These are phyloP conservation scores for Rhododendron ferrugineum DNA, from an alignment of 148 eudicot species.

Conservation along the genomic window DNA sequence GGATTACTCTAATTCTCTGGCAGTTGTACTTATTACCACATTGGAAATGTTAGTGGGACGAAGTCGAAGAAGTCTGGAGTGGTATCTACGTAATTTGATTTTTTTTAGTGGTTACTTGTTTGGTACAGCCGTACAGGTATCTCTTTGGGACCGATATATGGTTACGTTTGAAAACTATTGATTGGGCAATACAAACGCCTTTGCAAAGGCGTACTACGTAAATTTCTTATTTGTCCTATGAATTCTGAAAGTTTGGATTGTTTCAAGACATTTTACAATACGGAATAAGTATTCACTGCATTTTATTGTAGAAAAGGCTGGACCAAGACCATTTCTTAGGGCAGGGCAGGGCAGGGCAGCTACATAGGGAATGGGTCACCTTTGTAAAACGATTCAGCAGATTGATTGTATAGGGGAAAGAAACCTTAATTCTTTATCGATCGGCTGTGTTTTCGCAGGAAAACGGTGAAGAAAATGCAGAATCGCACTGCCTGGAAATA, in stretches of 20 bases:
- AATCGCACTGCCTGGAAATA: not conserved
- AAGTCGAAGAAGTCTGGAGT: too few species aligned
- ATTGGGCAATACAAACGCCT: not conserved
- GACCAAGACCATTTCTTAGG: not conserved
- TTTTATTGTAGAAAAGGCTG: not conserved
- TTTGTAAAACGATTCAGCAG: not conserved
- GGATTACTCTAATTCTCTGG: too few species aligned
- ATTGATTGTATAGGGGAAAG: not conserved
- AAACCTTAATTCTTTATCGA: not conserved
- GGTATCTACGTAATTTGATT: too few species aligned
- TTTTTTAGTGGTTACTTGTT: not conserved
- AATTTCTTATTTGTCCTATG: not conserved
- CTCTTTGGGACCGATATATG: not conserved
- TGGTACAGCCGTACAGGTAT: not conserved
- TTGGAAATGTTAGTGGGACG: too few species aligned
- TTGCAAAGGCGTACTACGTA: not conserved
- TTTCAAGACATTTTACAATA: not conserved
- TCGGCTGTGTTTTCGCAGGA: not conserved
- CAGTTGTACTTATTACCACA: too few species aligned
- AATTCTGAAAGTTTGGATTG: not conserved
- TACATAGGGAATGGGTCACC: not conserved
- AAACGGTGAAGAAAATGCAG: not conserved
- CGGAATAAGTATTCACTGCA: not conserved
- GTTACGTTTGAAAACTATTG: not conserved
- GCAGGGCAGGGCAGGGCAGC: not conserved